phyloP scores from a whole-genome alignment of 257 asterid genomes.

The Galeopsis tetrahit region DNA sequence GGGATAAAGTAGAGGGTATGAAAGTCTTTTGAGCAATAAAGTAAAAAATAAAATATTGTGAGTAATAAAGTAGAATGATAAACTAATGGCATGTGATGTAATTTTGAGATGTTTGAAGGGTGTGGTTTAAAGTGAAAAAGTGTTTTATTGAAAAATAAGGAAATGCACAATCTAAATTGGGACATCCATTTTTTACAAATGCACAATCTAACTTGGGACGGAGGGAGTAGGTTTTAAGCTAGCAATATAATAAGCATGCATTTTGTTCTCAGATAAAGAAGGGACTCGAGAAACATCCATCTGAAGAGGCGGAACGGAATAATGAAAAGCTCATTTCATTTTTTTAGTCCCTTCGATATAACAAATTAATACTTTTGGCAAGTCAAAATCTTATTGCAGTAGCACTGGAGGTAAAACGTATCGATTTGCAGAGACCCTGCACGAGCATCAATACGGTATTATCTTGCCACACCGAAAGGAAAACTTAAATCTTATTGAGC shows the following conservation, averaged over 20 bases:
- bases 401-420: slow-evolving; percentile 2
- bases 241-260: slow-evolving; percentile 27
- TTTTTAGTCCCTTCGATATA: slow-evolving; percentile 11
- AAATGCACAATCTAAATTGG: too few species aligned
- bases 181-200: too few species aligned
- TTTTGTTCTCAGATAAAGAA: slow-evolving; percentile 18
- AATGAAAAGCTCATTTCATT: slow-evolving; percentile 5
- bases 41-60: too few species aligned
- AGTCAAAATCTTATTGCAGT: slow-evolving; percentile 15
- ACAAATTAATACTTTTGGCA: not conserved
- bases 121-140: too few species aligned
- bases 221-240: slow-evolving; percentile 15
- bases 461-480: slow-evolving; percentile 6
- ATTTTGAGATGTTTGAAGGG: too few species aligned
- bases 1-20: too few species aligned
- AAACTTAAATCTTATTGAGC: not conserved
- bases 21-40: too few species aligned
- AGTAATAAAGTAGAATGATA: too few species aligned
- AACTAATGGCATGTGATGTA: too few species aligned
- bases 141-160: too few species aligned
- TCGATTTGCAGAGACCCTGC: slow-evolving; percentile 18
- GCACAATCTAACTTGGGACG: too few species aligned
- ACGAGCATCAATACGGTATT: slow-evolving; percentile 21
- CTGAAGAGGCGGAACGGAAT: slow-evolving; percentile 18
- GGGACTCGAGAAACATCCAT: slow-evolving; percentile 11